Base-by-base conservation (phyloP, 2,329 filamentous ascomycete genomes). In the Colletotrichum limetticola region DNA sequence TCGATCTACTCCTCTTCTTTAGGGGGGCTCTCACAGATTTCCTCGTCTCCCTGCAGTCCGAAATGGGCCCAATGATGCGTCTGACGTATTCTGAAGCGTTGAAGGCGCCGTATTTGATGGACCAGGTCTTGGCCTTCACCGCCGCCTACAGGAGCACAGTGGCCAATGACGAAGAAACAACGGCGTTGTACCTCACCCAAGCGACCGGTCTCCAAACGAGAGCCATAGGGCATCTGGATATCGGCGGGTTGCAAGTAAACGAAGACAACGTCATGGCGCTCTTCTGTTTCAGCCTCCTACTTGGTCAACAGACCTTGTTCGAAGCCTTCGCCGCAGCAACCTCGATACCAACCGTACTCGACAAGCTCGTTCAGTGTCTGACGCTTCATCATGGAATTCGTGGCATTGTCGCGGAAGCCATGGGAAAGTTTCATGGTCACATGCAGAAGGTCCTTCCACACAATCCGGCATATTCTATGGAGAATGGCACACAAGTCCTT, bases 301-400 rank as follows among this genome's bases (percentile, higher is more conserved):
- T 87, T 1, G 84, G 85, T 62, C 80, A 88, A 6, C 86, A 89
- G 61, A 82, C 84, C 42, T 81, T 90, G 3, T 86, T 83, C 75
- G 86, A 90, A 66, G 83, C 66, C 5, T 61, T 60, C 26, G 61
- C 64, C 9, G 22, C 28, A 24, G 57, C 66, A 5, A 42, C 57
- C 0, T 63, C 66, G 0, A 16, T 68, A 19, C 57, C 66, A 8
- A 52, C 30, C 0, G 66, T 86, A 9, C 56, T 71, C 8, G 80
- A 82, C 37, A 78, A 81, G 16, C 84, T 85, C 68, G 77, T 83
- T 12, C 79, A 83, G 14, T 85, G 83, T 62, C 75, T 85, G 11
- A 77, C 79, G 49, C 78, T 87, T 11, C 84, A 86, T 74, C 81
- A 81, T 2, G 85, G 86, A 28, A 81, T 87, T n/a, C 80, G 81